phyloP scores from a whole-genome alignment of 2,329 filamentous ascomycete genomes.

The Botrytis fragariae region DNA sequence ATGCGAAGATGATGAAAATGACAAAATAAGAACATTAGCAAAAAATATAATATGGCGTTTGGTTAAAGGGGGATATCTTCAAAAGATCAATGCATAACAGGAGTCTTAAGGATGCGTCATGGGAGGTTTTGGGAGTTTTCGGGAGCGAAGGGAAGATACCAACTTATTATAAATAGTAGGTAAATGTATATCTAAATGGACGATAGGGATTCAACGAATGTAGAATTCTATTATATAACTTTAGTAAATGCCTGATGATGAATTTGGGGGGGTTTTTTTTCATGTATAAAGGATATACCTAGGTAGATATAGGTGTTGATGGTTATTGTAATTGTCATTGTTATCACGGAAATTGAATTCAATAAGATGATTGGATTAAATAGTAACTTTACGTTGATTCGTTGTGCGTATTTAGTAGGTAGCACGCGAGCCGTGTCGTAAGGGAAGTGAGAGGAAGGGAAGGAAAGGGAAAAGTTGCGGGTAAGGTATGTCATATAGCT shows the following conservation, averaged over 20 bases:
- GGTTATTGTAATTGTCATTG: too few relatives aligned
- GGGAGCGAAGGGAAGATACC: constrained; percentile 11
- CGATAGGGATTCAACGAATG: too few relatives aligned
- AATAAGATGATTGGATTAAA: background rate
- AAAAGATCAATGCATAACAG: constrained; percentile 11
- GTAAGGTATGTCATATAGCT: background rate
- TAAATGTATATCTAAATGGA: background rate
- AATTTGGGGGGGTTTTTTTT: background rate
- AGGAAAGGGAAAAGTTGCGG: background rate
- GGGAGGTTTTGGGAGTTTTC: constrained; percentile 1
- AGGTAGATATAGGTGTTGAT: background rate
- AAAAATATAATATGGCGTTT: background rate
- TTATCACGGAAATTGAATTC: background rate
- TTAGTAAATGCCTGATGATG: background rate
- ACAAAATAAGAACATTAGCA: background rate
- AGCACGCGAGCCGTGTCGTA: background rate
- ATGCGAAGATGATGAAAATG: constrained; percentile 16
- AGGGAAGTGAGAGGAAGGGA: background rate
- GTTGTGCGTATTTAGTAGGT: too few relatives aligned
- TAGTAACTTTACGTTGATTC: background rate
- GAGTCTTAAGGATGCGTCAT: background rate
- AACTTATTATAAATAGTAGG: background rate
- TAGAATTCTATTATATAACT: background rate
- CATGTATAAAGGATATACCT: background rate
- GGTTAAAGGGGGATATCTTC: background rate